phyloP scores from a whole-genome alignment of 2,329 filamentous ascomycete genomes.

The Talaromyces albobiverticillius region DNA sequence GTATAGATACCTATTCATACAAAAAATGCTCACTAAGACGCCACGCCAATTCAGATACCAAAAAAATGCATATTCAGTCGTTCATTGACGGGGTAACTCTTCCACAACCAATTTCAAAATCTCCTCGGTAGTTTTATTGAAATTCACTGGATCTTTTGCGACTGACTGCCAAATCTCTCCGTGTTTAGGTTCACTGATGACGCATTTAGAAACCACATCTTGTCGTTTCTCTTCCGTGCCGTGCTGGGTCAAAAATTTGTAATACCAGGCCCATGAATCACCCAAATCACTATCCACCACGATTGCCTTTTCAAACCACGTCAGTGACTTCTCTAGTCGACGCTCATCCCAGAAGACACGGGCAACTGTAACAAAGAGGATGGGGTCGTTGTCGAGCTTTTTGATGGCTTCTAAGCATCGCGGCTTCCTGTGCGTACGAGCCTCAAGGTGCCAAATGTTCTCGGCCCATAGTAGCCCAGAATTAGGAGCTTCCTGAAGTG shows the following conservation, averaged over 20 bases:
- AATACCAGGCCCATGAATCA: constrained; percentile 98
- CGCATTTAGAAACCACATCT: constrained; percentile 78
- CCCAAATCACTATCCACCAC: constrained; percentile 81
- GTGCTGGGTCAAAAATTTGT: constrained; percentile 87
- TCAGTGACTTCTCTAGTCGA: constrained; percentile 87
- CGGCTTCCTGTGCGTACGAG: constrained; percentile 87
- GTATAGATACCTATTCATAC: not conserved
- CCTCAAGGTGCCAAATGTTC: constrained; percentile 91
- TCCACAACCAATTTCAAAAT: constrained; percentile 75
- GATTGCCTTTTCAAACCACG: constrained; percentile 96
- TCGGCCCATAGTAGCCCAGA: constrained; percentile 89
- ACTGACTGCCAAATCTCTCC: constrained; percentile 88
- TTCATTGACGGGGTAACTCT: constrained; percentile 14
- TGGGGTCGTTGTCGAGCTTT: constrained; percentile 88
- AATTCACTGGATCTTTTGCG: constrained; percentile 81
- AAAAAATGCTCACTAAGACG: not conserved
- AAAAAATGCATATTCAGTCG: constrained; percentile 2
- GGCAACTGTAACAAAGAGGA: constrained; percentile 85
- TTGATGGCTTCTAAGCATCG: constrained; percentile 92
- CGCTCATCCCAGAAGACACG: constrained; percentile 96
- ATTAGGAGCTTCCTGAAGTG: constrained; percentile 84
- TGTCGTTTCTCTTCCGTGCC: constrained; percentile 89
- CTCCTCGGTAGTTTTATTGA: constrained; percentile 71
- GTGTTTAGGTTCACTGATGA: constrained; percentile 81
- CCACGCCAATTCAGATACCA: not conserved